Evolutionary conservation across 345 rosid genomes (phyloP), one percentile per base, ranked within the genome.

Genomic region (Corchorus olitorius): DNA sequence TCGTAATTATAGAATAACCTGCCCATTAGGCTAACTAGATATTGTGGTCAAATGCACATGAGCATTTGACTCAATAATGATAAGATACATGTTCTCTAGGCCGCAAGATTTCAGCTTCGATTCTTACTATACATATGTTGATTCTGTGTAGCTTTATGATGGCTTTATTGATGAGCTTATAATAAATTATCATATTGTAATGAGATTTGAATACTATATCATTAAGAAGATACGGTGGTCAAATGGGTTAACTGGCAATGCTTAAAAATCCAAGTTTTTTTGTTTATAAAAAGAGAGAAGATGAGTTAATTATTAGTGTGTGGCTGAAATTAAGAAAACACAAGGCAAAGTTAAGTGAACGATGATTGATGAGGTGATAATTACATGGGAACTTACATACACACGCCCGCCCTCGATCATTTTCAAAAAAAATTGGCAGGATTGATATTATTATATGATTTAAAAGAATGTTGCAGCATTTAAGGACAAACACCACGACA

Each of bases 401-500:
- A 55, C 75, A 55, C 50, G 50, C 65, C 60, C 41, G 45, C 27
- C 1, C 27, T 27, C 27, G 27, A 27, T 45, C 39, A 43, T 43
- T 62, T 59, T 52, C n/a, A 50, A 67, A 60, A 60, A 58, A 61
- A 0, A 15, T 8, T 17, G 56, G 39, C 16, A 13, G 41, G 15
- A 41, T 49, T 46, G 34, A 3, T 39, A 39, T 8, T 43, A 63
- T 74, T 59, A 71, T 79, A 76, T 62, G 43, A 59, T 6, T 59
- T 53, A 54, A 71, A 77, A 72, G 92, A 87, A 89, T 91, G 94
- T 87, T 86, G 88, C 81, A 71, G 83, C 88, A 80, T 84, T 79
- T 83, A 74, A 87, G 67, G 93, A 86, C 93, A 86, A 78, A 74
- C 77, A 74, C 72, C 83, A 70, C 81, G 89, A 87, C 95, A 87